phyloP scores from a whole-genome alignment of 257 asterid genomes.

The Solanum pimpinellifolium region DNA sequence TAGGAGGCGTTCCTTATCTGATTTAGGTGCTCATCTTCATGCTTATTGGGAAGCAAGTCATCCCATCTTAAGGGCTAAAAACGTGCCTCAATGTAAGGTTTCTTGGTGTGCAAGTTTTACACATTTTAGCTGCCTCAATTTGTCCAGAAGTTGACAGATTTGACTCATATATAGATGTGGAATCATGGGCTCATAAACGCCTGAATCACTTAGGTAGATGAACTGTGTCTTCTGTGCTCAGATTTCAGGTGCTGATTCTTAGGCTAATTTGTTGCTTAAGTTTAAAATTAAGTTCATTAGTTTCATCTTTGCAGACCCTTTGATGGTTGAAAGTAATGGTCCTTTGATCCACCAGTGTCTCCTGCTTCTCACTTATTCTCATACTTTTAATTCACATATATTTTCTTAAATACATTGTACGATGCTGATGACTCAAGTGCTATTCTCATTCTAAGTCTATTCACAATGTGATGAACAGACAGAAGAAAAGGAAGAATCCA shows the following conservation, averaged over 20 bases:
- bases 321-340: not conserved
- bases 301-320: not conserved
- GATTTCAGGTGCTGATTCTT: not conserved
- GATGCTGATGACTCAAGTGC: not conserved
- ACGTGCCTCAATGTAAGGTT: not conserved
- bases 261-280: not conserved
- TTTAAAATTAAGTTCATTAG: not conserved
- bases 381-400: not conserved
- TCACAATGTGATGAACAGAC: slow-evolving; percentile 26
- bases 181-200: not conserved
- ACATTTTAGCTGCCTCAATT: not conserved
- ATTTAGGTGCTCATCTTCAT: not conserved
- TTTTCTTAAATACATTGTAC: not conserved
- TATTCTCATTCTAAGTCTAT: not conserved
- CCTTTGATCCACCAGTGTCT: not conserved
- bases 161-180: not conserved
- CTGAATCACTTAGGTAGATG: not conserved
- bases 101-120: not conserved
- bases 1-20: not conserved
- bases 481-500: slow-evolving; percentile 84
- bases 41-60: not conserved
- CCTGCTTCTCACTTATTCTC: not conserved
- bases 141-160: not conserved
- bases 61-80: not conserved
- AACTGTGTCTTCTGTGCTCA: not conserved